These are phyloP conservation scores for Heliamphora pulchella DNA, from an alignment of 179 eudicot genomes.

Conservation along the genomic window DNA sequence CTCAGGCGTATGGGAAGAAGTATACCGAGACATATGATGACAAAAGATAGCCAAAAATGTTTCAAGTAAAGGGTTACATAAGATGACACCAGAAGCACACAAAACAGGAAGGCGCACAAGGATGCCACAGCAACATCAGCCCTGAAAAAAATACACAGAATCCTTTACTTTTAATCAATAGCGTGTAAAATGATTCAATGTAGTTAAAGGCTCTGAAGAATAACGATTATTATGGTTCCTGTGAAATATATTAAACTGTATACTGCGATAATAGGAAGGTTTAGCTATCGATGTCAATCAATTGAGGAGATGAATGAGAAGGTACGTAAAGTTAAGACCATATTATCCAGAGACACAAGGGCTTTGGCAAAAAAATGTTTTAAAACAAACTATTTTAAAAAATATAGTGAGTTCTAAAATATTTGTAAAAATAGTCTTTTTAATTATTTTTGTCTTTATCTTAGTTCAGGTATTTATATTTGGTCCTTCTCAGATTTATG, in stretches of 20 bases:
- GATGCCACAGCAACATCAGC: constrained; percentile 34
- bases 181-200: background rate
- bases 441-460: too few species aligned
- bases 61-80: constrained; percentile 30
- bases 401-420: too few species aligned
- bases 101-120: constrained; percentile 30
- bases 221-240: background rate
- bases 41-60: constrained; percentile 32
- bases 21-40: constrained; percentile 27
- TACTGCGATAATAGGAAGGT: background rate
- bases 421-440: too few species aligned
- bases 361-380: too few species aligned
- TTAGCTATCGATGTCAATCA: background rate
- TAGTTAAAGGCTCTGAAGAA: background rate
- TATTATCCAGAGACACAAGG: background rate
- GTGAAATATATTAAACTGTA: background rate
- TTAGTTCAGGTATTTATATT: too few species aligned
- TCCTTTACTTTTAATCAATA: constrained; percentile 4
- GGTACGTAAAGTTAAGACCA: background rate
- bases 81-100: constrained; percentile 30
- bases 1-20: constrained; percentile 30
- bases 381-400: too few species aligned
- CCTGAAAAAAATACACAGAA: constrained; percentile 22
- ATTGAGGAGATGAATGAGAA: background rate
- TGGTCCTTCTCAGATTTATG: too few species aligned